Evolutionary conservation across 2,329 filamentous ascomycete genomes (phyloP).

Genomic region (Coleophoma cylindrospora): DNA sequence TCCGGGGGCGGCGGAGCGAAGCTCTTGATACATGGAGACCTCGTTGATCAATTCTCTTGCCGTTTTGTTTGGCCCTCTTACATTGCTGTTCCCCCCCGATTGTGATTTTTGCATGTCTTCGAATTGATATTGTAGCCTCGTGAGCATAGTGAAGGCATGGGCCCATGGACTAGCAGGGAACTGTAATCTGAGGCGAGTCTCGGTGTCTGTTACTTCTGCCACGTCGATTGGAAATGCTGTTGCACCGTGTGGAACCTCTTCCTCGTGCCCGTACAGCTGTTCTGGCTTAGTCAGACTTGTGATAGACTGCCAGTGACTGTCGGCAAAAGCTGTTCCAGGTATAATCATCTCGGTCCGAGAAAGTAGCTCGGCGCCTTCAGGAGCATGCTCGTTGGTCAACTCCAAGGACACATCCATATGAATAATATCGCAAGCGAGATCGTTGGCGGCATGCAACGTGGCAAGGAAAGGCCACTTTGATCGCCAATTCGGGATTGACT

Average conservation of each 20-base stretch:
- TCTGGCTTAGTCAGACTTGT: conserved; percentile 52
- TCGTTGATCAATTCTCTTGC: conserved; percentile 53
- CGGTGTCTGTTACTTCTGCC: conserved; percentile 7
- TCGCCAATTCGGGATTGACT: conserved; percentile 53
- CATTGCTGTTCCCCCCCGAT: conserved; percentile 30
- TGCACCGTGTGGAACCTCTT: conserved; percentile 27
- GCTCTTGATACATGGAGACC: conserved; percentile 64
- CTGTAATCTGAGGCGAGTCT: conserved; percentile 20
- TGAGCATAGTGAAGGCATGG: conserved; percentile 21
- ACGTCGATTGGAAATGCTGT: conserved; percentile 11
- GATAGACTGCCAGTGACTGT: conserved; percentile 55
- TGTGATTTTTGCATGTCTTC: conserved; percentile 37
- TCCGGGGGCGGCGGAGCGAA: conserved; percentile 48
- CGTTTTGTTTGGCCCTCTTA: conserved; percentile 24
- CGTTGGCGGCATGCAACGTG: conserved; percentile 43
- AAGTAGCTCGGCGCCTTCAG: conserved; percentile 53
- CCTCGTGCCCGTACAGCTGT: conserved; percentile 42
- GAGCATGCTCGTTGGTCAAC: conserved; percentile 51
- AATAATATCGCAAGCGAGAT: conserved; percentile 52
- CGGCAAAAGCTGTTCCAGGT: conserved; percentile 46
- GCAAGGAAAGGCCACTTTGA: conserved; percentile 51
- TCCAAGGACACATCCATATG: conserved; percentile 59
- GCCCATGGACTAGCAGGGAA: conserved; percentile 26
- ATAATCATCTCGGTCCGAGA: conserved; percentile 55
- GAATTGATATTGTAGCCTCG: conserved; percentile 14